Conservation (phyloP, 192 early-diverging fungal genomes). For the Podila epicladia region DNA sequence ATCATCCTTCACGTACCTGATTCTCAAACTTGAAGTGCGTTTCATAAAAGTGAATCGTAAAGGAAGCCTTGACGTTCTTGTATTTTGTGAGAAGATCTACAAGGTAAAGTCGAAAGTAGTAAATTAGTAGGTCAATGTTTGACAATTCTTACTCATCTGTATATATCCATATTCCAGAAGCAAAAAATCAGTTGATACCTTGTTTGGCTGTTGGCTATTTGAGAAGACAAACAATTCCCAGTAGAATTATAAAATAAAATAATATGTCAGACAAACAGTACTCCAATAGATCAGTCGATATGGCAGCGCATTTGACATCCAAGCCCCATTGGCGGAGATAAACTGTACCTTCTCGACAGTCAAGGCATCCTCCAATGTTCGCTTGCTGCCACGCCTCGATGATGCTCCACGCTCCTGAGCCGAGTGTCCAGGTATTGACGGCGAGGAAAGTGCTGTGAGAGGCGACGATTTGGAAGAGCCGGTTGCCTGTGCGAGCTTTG, state of each 20-base stretch:
- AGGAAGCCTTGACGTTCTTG: slow-evolving; percentile 64
- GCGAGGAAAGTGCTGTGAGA: slow-evolving; percentile 19
- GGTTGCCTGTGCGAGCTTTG: slow-evolving; percentile 15
- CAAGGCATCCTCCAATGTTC: slow-evolving; percentile 21
- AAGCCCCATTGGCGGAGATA: neutral
- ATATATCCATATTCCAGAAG: too few species aligned
- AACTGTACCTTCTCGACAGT: slow-evolving; percentile 19
- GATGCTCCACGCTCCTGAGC: slow-evolving; percentile 5
- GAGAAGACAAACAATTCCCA: neutral
- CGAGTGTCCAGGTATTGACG: slow-evolving; percentile 2
- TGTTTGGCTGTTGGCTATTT: too few species aligned
- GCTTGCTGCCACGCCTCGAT: slow-evolving; percentile 20
- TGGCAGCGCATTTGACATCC: neutral
- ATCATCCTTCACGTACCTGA: slow-evolving; percentile 42
- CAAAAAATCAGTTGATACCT: neutral
- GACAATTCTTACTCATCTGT: neutral
- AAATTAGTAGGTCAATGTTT: neutral
- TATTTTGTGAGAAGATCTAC: slow-evolving; percentile 59
- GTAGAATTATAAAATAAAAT: too few species aligned
- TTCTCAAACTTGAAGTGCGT: slow-evolving; percentile 82
- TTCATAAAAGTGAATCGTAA: slow-evolving; percentile 71
- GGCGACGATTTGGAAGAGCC: slow-evolving; percentile 12
- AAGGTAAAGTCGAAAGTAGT: slow-evolving; percentile 1
- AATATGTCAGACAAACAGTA: too few species aligned
- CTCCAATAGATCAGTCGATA: too few species aligned